Percentiles rank a stretch among this genome's conserved stretches.
Evolutionary conservation across 2,329 filamentous ascomycete genomes (phyloP).

Genomic region (Neurospora crassa): DNA sequence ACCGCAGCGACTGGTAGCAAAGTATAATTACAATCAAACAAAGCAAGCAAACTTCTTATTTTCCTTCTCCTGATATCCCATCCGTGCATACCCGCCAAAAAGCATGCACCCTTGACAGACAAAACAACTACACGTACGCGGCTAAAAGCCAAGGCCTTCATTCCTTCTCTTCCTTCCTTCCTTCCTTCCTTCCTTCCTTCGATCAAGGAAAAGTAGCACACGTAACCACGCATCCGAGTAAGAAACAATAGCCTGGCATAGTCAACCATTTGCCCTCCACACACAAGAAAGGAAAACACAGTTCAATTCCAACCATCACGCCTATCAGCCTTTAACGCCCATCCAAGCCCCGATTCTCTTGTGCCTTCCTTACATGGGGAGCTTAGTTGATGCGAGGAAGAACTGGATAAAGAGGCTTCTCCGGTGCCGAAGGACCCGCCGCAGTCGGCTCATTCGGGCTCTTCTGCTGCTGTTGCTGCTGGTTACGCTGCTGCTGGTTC

Average conservation of each 20-base stretch:
- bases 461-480: background rate
- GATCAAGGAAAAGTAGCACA: background rate
- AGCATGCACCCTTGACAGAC: background rate
- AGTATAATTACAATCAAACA: background rate
- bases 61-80: background rate
- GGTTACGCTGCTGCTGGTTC: slow-evolving; percentile 1
- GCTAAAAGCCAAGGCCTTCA: background rate
- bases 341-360: background rate
- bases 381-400: slow-evolving; percentile 3
- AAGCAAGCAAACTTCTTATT: background rate
- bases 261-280: background rate
- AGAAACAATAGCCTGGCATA: background rate
- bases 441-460: background rate
- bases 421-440: background rate
- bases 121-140: no score
- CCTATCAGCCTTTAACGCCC: background rate
- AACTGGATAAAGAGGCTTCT: slow-evolving; percentile 10
- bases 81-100: background rate
- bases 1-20: background rate
- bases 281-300: background rate
- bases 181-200: background rate
- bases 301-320: background rate
- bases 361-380: background rate
- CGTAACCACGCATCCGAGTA: background rate
- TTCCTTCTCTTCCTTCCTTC: background rate